Conservation (phyloP, 305 asterid species). For the Fraxinus dipetala region DNA sequence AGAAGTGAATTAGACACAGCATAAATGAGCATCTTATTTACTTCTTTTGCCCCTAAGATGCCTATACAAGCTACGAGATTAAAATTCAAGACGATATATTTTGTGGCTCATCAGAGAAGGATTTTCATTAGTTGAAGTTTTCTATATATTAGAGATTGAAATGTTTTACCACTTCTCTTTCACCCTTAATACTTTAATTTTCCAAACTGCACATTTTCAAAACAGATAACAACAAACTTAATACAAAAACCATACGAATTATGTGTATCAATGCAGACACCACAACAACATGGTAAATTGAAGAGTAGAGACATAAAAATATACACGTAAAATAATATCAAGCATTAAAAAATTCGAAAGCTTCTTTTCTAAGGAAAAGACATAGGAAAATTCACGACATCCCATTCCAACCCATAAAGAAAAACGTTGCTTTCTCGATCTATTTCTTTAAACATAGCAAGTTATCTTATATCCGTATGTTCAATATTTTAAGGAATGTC, state of each 20-base stretch:
- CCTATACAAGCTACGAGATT: not conserved
- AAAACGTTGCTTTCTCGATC: not conserved
- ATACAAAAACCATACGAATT: not conserved
- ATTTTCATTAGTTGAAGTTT: not conserved
- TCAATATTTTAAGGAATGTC: slow-evolving; percentile 20
- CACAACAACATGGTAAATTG: not conserved
- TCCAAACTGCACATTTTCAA: not conserved
- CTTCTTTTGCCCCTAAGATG: not conserved
- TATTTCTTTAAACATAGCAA: slow-evolving; percentile 2
- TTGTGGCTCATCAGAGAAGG: not conserved
- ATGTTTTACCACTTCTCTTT: not conserved
- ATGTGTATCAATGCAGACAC: not conserved
- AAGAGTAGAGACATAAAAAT: not conserved
- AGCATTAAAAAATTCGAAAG: not conserved
- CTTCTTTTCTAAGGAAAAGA: not conserved
- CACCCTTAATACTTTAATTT: not conserved
- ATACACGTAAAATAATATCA: not conserved
- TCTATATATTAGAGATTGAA: not conserved
- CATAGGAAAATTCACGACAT: not conserved
- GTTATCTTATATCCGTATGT: not conserved
- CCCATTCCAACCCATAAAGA: not conserved
- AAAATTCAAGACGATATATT: not conserved
- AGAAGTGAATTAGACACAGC: not conserved
- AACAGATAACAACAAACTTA: not conserved
- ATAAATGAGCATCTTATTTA: not conserved